These are phyloP conservation scores for Musa troglodytarum DNA, from an alignment of 176 grass and related monocot genomes.

Conservation along the genomic window DNA sequence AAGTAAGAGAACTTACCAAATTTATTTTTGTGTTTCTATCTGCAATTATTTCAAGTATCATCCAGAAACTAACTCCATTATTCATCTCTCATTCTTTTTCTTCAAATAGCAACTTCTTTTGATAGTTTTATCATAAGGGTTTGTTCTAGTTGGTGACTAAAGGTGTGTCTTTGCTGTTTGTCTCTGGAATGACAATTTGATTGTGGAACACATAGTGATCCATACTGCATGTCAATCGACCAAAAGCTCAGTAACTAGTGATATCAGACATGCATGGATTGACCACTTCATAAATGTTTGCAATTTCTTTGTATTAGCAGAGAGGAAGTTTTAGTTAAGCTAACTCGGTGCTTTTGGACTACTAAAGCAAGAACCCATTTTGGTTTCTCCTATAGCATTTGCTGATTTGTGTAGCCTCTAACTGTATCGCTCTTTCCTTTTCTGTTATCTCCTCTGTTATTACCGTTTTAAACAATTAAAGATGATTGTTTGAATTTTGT, in stretches of 20 bases:
- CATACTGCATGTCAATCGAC: not conserved
- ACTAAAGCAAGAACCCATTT: too few species aligned
- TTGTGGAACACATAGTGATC: not conserved
- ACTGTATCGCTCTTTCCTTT: too few species aligned
- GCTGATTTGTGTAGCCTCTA: too few species aligned
- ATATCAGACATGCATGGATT: not conserved
- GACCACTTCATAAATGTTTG: not conserved
- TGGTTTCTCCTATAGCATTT: too few species aligned
- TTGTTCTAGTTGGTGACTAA: not conserved
- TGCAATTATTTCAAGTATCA: not conserved
- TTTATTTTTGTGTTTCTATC: not conserved
- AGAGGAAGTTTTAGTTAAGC: too few species aligned
- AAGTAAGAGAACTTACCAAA: conserved; percentile 38
- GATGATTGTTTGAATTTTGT: too few species aligned
- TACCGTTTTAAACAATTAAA: too few species aligned
- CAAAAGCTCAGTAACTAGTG: not conserved
- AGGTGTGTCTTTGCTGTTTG: not conserved
- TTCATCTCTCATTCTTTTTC: not conserved
- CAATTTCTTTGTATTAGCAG: too few species aligned
- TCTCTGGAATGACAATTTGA: not conserved
- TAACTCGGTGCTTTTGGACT: too few species aligned
- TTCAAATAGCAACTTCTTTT: not conserved
- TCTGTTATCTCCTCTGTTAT: too few species aligned
- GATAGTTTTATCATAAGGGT: not conserved
- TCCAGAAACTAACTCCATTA: not conserved